Evolutionary conservation across 1,284 basidiomycete genomes (phyloP).

Genomic region (Quambalaria eucalypti): DNA sequence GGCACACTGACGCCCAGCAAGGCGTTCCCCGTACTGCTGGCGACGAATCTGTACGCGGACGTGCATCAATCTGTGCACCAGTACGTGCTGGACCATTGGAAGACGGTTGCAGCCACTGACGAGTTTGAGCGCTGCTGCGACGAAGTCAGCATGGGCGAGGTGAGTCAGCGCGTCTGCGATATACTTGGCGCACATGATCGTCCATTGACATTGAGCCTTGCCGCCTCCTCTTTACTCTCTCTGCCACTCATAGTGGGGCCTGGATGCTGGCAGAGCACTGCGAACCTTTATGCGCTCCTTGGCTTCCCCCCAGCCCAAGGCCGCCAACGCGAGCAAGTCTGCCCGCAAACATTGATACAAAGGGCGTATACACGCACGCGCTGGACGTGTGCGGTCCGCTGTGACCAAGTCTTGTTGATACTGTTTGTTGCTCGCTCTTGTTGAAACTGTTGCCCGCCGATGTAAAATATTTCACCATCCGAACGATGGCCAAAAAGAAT

Average conservation of each 20-base stretch:
- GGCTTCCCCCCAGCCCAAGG: too few relatives aligned
- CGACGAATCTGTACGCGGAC: slow-evolving; percentile 32
- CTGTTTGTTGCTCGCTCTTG: too few relatives aligned
- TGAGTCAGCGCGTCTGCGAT: too few relatives aligned
- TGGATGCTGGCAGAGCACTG: slow-evolving; percentile 24
- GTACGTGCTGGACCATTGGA: slow-evolving; percentile 38
- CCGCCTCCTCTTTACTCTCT: neutral
- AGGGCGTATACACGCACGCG: too few relatives aligned
- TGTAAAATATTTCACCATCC: too few relatives aligned
- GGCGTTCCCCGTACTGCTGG: slow-evolving; percentile 65
- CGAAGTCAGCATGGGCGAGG: slow-evolving; percentile 32
- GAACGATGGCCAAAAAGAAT: too few relatives aligned
- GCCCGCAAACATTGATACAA: too few relatives aligned
- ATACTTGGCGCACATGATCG: neutral
- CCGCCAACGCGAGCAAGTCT: too few relatives aligned
- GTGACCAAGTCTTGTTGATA: too few relatives aligned
- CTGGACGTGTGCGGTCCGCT: too few relatives aligned
- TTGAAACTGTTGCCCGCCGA: too few relatives aligned
- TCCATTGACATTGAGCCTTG: neutral
- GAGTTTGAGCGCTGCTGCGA: slow-evolving; percentile 43
- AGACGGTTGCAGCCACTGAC: slow-evolving; percentile 20
- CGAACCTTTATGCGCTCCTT: slow-evolving; percentile 17
- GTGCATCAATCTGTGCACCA: slow-evolving; percentile 33
- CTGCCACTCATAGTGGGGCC: slow-evolving; percentile 14
- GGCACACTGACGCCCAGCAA: slow-evolving; percentile 59